Percentiles rank a stretch among this genome's conserved stretches.
These are phyloP conservation scores for Kappamyces sp. DNA, from an alignment of 192 early-diverging fungal species.

Conservation along the genomic window DNA sequence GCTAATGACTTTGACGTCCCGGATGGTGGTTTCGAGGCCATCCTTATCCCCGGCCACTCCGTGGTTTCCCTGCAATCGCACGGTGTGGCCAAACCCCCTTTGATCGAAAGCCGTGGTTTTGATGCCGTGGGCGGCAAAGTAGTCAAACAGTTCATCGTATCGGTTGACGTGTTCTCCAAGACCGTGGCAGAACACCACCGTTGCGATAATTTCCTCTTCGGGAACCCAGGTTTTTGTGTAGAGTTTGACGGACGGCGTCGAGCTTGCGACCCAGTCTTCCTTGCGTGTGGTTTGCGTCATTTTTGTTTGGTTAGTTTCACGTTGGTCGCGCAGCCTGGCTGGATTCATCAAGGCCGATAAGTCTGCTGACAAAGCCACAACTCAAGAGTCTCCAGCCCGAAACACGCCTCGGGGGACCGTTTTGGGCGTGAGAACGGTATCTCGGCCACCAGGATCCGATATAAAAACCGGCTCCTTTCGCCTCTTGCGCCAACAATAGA, in stretches of 20 bases:
- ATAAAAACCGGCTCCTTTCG: too few species aligned
- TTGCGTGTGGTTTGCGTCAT: too few species aligned
- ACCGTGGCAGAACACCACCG: conserved; percentile 49
- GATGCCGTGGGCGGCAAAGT: conserved; percentile 49
- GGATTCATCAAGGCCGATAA: too few species aligned
- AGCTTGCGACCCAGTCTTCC: too few species aligned
- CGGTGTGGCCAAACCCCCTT: conserved; percentile 38
- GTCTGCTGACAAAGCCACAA: too few species aligned
- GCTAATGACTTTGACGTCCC: conserved; percentile 14
- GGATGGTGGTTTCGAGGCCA: conserved; percentile 3
- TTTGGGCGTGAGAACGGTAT: too few species aligned
- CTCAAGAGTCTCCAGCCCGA: too few species aligned
- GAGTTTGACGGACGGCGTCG: background rate
- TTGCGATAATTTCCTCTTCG: conserved; percentile 27
- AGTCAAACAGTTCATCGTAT: conserved; percentile 55
- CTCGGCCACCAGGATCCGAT: too few species aligned
- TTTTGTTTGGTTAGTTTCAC: too few species aligned
- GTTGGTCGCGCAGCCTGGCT: too few species aligned
- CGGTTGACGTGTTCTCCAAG: conserved; percentile 58
- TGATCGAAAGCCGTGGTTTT: conserved; percentile 55
- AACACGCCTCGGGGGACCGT: too few species aligned
- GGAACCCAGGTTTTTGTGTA: conserved; percentile 16
- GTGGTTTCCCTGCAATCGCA: conserved; percentile 19
- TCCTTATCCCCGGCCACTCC: conserved; percentile 6
- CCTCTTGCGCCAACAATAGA: too few species aligned